Evolutionary conservation across 164 flowering plant genomes (phyloP).

Genomic region (Echeveria elegans): DNA sequence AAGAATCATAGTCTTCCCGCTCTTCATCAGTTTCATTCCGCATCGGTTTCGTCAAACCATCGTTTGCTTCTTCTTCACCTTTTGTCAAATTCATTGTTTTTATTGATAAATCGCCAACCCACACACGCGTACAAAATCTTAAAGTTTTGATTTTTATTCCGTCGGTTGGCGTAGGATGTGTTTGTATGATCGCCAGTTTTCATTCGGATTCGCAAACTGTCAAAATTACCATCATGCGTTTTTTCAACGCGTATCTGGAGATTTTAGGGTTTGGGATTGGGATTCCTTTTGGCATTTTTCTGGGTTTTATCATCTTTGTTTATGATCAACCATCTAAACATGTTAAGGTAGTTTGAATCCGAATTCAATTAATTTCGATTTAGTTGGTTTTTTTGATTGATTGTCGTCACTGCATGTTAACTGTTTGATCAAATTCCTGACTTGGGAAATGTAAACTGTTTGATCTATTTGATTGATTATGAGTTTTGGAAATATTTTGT

Average conservation of each 20-base stretch:
- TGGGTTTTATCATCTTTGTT: slow-evolving; percentile 43
- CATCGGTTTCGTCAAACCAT: slow-evolving; percentile 2
- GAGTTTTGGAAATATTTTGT: too few relatives aligned
- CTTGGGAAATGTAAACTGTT: not conserved
- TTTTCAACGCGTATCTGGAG: slow-evolving; percentile 37
- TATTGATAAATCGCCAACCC: slow-evolving; percentile 1
- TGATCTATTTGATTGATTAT: not conserved
- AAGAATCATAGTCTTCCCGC: not conserved
- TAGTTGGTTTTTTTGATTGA: too few relatives aligned
- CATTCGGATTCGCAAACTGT: too few relatives aligned
- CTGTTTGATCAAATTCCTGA: not conserved
- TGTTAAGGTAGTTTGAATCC: slow-evolving; percentile 20
- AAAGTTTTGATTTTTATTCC: not conserved
- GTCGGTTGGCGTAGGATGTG: not conserved
- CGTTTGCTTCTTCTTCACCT: not conserved
- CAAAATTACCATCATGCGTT: slow-evolving; percentile 34
- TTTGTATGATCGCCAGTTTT: not conserved
- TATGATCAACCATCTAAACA: slow-evolving; percentile 26
- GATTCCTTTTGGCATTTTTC: slow-evolving; percentile 32
- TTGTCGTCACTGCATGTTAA: not conserved
- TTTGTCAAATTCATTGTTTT: not conserved
- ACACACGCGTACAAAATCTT: not conserved
- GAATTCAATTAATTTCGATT: slow-evolving; percentile 17
- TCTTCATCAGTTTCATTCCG: slow-evolving; percentile 1
- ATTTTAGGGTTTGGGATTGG: slow-evolving; percentile 49